Conservation (phyloP, 768 basidiomycete genomes). For the Peribolospora kevripleyi region DNA sequence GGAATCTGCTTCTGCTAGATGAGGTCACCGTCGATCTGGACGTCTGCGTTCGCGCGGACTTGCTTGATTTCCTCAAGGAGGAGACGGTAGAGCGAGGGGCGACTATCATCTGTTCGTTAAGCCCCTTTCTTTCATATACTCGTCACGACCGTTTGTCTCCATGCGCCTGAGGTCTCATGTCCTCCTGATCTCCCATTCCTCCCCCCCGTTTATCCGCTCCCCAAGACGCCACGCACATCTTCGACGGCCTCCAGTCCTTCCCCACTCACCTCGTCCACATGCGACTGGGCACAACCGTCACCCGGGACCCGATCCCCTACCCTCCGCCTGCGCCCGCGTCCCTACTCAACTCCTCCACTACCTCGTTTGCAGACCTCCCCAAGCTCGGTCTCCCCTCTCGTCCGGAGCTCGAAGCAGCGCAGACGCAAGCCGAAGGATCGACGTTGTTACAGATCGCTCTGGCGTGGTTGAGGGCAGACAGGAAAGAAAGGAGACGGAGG, state of each 20-base stretch:
- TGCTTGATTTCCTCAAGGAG: constrained; percentile 61
- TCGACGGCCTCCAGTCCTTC: constrained; percentile 72
- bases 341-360: constrained; percentile 9
- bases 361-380: constrained; percentile 2
- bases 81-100: constrained; percentile 60
- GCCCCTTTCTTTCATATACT: not conserved
- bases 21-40: constrained; percentile 97
- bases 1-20: constrained; percentile 79
- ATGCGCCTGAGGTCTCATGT: not conserved
- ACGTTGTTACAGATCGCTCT: constrained; percentile 49
- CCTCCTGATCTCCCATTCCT: constrained; percentile 2
- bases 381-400: not conserved
- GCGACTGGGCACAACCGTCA: constrained; percentile 52
- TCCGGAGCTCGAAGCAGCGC: constrained; percentile 3
- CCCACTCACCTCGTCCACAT: constrained; percentile 86
- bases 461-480: constrained; percentile 67
- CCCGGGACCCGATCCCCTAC: constrained; percentile 43
- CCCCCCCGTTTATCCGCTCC: not conserved
- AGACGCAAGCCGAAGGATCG: constrained; percentile 12
- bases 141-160: not conserved
- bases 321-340: constrained; percentile 21
- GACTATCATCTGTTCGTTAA: constrained; percentile 53
- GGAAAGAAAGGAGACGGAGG: constrained; percentile 24
- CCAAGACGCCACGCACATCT: constrained; percentile 86
- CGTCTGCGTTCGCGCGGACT: constrained; percentile 71